Conservation (phyloP, 805 yeast species). For the Lipomyces lipofer region DNA sequence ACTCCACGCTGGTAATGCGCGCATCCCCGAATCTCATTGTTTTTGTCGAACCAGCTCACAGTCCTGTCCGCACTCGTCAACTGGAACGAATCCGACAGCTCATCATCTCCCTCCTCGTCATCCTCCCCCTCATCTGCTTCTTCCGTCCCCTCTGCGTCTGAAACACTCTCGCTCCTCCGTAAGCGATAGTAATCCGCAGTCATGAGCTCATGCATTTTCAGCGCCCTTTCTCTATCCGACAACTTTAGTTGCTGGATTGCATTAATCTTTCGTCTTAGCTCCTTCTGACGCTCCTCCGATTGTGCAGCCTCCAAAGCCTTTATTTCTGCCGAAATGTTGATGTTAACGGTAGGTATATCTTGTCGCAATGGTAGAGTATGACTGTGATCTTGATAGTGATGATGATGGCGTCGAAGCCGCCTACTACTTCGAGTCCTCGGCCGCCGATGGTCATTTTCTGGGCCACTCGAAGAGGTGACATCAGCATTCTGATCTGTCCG, state of each 20-base stretch:
- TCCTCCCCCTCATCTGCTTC: constrained; percentile 37
- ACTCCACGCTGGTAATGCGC: constrained; percentile 80
- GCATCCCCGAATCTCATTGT: constrained; percentile 58
- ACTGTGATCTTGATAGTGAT: neutral
- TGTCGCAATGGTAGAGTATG: neutral
- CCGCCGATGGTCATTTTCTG: neutral
- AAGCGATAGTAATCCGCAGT: constrained; percentile 38
- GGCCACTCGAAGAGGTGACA: constrained; percentile 7
- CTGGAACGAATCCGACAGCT: constrained; percentile 14
- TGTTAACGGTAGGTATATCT: neutral
- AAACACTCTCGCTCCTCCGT: no score
- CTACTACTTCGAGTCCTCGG: neutral
- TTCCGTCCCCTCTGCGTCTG: neutral
- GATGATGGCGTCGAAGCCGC: neutral
- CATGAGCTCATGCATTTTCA: constrained; percentile 41
- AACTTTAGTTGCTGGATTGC: constrained; percentile 37
- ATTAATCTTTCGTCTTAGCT: constrained; percentile 37
- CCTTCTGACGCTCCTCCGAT: constrained; percentile 23
- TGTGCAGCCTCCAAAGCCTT: constrained; percentile 3
- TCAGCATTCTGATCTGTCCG: constrained; percentile 7
- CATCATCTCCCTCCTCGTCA: constrained; percentile 19
- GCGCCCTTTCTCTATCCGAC: constrained; percentile 40
- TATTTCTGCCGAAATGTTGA: neutral
- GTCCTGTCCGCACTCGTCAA: constrained; percentile 16
- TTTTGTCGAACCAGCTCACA: constrained; percentile 42